Percentiles rank a stretch among this genome's conserved stretches.
phyloP scores from a whole-genome alignment of 495 filamentous ascomycete species.

The Talaromyces adpressus region DNA sequence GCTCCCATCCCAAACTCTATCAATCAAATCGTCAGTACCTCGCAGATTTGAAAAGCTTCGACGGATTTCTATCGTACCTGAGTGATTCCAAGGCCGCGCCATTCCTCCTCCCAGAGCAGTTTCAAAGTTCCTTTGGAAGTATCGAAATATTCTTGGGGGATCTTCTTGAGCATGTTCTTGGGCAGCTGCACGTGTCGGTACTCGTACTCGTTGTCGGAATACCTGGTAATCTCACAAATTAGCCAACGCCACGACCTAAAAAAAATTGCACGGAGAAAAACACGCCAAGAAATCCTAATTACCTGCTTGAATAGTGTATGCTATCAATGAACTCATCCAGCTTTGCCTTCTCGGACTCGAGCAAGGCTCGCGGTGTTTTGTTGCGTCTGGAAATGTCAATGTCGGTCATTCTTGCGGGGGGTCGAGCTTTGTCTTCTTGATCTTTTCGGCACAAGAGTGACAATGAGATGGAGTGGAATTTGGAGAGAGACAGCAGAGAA shows the following conservation, averaged over 20 bases:
- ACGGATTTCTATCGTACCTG: constrained; percentile 50
- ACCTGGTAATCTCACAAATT: constrained; percentile 40
- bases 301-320: constrained; percentile 96
- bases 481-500: neutral
- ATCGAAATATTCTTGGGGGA: constrained; percentile 94
- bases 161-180: constrained; percentile 95
- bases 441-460: neutral
- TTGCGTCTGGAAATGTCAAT: constrained; percentile 80
- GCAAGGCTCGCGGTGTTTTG: constrained; percentile 68
- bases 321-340: constrained; percentile 86
- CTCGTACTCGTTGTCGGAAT: constrained; percentile 82
- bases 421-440: neutral
- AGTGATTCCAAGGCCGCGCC: constrained; percentile 92
- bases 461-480: neutral
- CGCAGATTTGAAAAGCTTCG: constrained; percentile 1
- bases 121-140: constrained; percentile 85
- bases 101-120: constrained; percentile 96
- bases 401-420: constrained; percentile 30
- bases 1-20: constrained; percentile 96
- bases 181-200: constrained; percentile 96
- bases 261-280: constrained; percentile 1
- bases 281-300: constrained; percentile 5
- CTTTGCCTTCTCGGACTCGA: constrained; percentile 71
- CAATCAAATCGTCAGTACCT: constrained; percentile 9
- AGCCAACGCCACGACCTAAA: neutral